Base-by-base conservation (phyloP, 2,329 filamentous ascomycete genomes). In the Colletotrichum magnum region DNA sequence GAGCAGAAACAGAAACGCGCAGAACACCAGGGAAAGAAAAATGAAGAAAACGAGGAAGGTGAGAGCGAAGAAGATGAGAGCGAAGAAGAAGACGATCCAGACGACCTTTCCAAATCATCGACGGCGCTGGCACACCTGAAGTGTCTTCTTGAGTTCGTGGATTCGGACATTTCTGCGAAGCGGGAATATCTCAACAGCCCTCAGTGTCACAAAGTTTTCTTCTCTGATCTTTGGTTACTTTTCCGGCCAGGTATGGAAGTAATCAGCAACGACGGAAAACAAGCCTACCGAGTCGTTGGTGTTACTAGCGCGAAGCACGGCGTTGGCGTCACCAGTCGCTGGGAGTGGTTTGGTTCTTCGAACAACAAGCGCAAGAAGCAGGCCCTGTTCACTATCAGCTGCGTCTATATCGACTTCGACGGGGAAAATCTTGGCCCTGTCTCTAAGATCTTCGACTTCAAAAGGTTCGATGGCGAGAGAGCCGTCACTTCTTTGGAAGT, bases 131-230 rank as follows among this genome's bases (percentile, higher is more conserved):
- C 16, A n/a, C 16, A 60, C 12, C 36, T 60, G 0, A 4, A 12
- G 0, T 60, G n/a, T 9, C 26, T 60, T 1, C 28, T 60, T 1
- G 6, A 18, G 6, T 21, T 9, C 0, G 1, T 50, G 0, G 28
- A 41, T 5, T 1, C 13, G 1, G 15, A 26, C 1, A 18, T 60
- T 5, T 5, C 24, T 0, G 1, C 0, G 4, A 60, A 21, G n/a
- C 28, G 28, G 4, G 6, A 24, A n/a, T 18, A 51, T 5, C 4
- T 60, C 2, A 9, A 28, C 7, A 50, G 58, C 0, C 5, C 6
- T 2, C 3, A 39, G 3, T 60, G 58, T 0, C n/a, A 4, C 0
- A 39, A 15, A 2, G 32, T 60, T 4, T 18, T 24, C 28, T 60
- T 60, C 7, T 43, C 28, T 1, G 58, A 60, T 0, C 32, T 60